Evolutionary conservation across 2,329 filamentous ascomycete species (phyloP), one percentile per base, ranked within the genome.

Genomic region (Ascochyta fabae): DNA sequence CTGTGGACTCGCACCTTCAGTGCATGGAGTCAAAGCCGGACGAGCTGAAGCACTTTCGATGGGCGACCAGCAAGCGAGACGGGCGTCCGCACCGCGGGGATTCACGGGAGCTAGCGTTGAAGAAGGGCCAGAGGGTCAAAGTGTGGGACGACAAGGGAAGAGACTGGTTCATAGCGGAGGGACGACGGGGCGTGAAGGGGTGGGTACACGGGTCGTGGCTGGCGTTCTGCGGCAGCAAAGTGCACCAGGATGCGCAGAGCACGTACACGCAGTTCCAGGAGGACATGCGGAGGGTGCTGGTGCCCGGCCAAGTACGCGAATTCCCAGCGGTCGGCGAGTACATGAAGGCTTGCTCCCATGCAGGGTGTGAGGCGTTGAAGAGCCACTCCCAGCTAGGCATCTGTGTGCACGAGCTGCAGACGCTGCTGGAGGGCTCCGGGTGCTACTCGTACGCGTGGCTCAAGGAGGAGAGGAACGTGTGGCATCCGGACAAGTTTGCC

Each of bases 401-500:
- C 44, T 75, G 73, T 42, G 24, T 48, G 6, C 72, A 75, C 47
- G 68, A 73, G 42, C 42, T 75, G 35, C 48, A 53, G 34, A 50
- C 43, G 22, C 43, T 75, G 23, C 55, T 75, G 34, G 35, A 59
- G n/a, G 70, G 67, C 6, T 69, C 68, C 7, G 67, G 60, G 3
- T 19, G 40, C 3, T 71, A 66, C 41, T 62, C 57, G 1, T 55
- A 60, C 27, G 61, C 63, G 15, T 68, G 64, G 58, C 59, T 75
- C 26, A 72, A 70, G 53, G 58, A 64, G 10, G 60, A 65, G 40
- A 61, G 72, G 15, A 68, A 64, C 49, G 40, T 65, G 29, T 75
- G 69, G 68, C 72, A 75, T 35, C 72, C 72, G 31, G 72, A 75
- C 40, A 66, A 62, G 26, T 74, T 74, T 40, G 66, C 60, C 29